Percentiles rank a stretch among this genome's conserved stretches.
Conservation (phyloP, 208 protist genomes). For the Novymonas esmeraldas region DNA sequence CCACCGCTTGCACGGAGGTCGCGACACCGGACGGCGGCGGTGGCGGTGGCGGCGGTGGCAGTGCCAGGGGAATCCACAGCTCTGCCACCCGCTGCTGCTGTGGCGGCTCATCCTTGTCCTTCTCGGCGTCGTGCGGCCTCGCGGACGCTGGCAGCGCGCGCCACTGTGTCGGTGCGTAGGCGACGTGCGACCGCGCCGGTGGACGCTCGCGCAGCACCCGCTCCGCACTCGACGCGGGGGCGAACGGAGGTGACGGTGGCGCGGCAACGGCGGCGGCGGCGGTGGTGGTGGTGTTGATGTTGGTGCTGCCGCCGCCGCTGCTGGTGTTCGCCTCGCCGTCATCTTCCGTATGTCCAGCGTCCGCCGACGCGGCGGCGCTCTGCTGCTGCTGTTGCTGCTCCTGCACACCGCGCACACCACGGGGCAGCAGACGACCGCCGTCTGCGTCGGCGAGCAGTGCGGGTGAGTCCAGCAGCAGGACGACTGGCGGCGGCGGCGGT, state of each 20-base stretch:
- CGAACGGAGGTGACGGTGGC: neutral
- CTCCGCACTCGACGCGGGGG: slow-evolving; percentile 13
- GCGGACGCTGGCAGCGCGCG: neutral
- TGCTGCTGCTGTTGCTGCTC: slow-evolving; percentile 1
- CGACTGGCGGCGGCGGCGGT: neutral
- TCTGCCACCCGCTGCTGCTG: slow-evolving; percentile 25
- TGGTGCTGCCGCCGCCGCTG: neutral
- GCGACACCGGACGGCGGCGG: neutral
- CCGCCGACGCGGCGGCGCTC: no score
- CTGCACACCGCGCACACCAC: slow-evolving; percentile 6
- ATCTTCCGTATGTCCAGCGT: neutral
- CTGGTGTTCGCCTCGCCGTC: neutral
- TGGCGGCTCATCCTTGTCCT: neutral
- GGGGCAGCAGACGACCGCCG: neutral
- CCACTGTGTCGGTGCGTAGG: slow-evolving; percentile 10
- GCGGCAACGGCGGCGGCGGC: neutral
- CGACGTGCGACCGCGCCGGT: slow-evolving; percentile 17
- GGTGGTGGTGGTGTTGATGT: neutral
- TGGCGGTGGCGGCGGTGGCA: slow-evolving; percentile 2
- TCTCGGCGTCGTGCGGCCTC: no score
- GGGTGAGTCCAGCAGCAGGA: slow-evolving; percentile 20
- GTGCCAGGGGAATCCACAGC: slow-evolving; percentile 26
- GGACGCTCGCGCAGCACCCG: slow-evolving; percentile 17
- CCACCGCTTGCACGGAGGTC: neutral
- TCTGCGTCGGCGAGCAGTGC: slow-evolving; percentile 23